Evolutionary conservation across 208 protist genomes (phyloP), one percentile per base, ranked within the genome.

Genomic region (Crithidia mellificae): DNA sequence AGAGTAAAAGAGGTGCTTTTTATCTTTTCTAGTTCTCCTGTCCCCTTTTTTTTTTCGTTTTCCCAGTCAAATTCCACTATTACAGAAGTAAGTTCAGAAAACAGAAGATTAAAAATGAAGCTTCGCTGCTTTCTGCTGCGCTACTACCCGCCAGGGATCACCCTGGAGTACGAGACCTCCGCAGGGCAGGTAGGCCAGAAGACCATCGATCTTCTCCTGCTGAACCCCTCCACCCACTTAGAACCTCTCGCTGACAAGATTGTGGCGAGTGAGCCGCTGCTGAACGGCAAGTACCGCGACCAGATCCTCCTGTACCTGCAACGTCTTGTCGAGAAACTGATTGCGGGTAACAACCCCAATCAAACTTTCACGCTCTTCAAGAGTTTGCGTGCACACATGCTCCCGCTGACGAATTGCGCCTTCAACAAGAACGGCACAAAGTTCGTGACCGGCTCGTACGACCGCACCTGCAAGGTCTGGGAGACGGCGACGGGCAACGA

Each of bases 361-460:
- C 85, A 92, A 65, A 93, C 85, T 49, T 98, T 98, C 70, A 96
- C 93, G 55, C 87, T 98, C 20, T 97, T 96, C 79, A 96, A 98
- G 72, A 94, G 93, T 22, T 84, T 98, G n/a, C 83, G 90, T 3
- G 95, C 93, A 12, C 97, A 99, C 83, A 93, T 98, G 80, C 83
- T 99, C 20, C 97, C 97, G 12, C 78, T 99, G 47, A 99, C 97
- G 22, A 99, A 98, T 85, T 98, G 96, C 71, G 96, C 94, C 32
- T 98, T 99, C 83, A 98, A 99, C 88, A 98, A 98, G 70, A 82
- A 76, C 22, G 96, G 96, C 20, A 85, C 94, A 20, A 90, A 89
- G 63, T 98, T 99, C 41, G 94, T 98, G 55, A 98, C 97, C 0
- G 95, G 95, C 6, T 93, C 81, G 34, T 98, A 98, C 80, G 97